Percentiles rank a stretch among this genome's conserved stretches.
phyloP scores from a whole-genome alignment of 2,329 filamentous ascomycete species.

The Hawksworthiomyces lignivorus region DNA sequence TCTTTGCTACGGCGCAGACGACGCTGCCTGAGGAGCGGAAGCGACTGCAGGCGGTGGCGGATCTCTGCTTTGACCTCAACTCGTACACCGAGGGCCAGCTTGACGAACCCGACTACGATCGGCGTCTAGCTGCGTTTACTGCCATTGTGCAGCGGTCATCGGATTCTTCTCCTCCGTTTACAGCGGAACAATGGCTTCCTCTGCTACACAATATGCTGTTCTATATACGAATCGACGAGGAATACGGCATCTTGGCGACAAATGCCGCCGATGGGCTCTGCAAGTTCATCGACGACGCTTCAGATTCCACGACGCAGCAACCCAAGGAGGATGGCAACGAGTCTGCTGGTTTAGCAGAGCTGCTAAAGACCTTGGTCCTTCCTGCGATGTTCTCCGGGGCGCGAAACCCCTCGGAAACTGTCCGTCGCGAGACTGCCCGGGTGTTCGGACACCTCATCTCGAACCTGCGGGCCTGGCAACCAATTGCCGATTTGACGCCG shows the following conservation, averaged over 20 bases:
- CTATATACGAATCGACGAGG: slow-evolving; percentile 77
- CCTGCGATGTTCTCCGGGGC: slow-evolving; percentile 70
- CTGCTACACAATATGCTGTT: slow-evolving; percentile 84
- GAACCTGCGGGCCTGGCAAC: slow-evolving; percentile 59
- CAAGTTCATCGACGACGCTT: slow-evolving; percentile 62
- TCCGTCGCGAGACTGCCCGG: slow-evolving; percentile 73
- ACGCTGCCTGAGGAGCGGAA: slow-evolving; percentile 23
- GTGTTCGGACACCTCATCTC: slow-evolving; percentile 74
- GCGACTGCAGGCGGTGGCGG: slow-evolving; percentile 51
- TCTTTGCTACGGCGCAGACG: slow-evolving; percentile 57
- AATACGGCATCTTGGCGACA: slow-evolving; percentile 70
- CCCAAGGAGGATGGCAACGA: slow-evolving; percentile 13
- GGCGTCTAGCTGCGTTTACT: slow-evolving; percentile 68
- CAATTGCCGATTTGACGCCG: slow-evolving; percentile 64
- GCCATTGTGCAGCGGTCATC: slow-evolving; percentile 57
- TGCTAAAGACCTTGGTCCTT: slow-evolving; percentile 60
- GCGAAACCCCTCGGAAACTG: slow-evolving; percentile 71
- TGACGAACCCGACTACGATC: slow-evolving; percentile 83
- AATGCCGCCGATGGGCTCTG: slow-evolving; percentile 78
- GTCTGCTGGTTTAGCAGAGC: slow-evolving; percentile 41
- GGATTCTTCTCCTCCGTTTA: slow-evolving; percentile 44
- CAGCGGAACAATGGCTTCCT: slow-evolving; percentile 73
- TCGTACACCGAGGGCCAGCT: slow-evolving; percentile 64
- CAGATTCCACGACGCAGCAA: slow-evolving; percentile 29
- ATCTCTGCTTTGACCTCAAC: slow-evolving; percentile 72